Evolutionary conservation across 2,329 filamentous ascomycete species (phyloP).

Genomic region (Penicillium sp.): DNA sequence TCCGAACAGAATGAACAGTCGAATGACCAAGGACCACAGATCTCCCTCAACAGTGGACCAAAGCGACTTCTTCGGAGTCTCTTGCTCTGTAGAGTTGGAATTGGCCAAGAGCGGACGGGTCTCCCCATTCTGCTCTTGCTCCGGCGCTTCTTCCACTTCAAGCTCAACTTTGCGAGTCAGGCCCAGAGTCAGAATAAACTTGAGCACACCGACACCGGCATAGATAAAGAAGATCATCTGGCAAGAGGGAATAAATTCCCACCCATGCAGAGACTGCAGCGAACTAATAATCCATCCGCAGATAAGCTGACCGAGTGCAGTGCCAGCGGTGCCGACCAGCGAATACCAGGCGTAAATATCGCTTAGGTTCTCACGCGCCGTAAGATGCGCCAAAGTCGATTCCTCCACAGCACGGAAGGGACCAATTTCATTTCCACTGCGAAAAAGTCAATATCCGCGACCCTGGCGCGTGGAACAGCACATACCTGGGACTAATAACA

Average conservation of each 20-base stretch:
- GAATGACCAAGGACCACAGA: constrained; percentile 32
- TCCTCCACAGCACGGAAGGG: constrained; percentile 68
- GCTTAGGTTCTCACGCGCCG: constrained; percentile 53
- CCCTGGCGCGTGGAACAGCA: background rate
- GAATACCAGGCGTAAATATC: constrained; percentile 68
- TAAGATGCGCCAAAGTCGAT: constrained; percentile 62
- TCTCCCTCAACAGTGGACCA: constrained; percentile 59
- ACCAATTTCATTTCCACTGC: constrained; percentile 62
- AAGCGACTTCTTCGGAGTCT: constrained; percentile 37
- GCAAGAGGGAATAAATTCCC: constrained; percentile 52
- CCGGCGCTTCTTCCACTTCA: constrained; percentile 27
- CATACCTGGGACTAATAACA: constrained; percentile 57
- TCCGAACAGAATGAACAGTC: constrained; percentile 66
- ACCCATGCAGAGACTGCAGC: constrained; percentile 46
- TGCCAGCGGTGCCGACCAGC: constrained; percentile 56
- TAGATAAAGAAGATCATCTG: constrained; percentile 59
- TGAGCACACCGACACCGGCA: constrained; percentile 57
- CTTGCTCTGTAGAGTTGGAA: constrained; percentile 3
- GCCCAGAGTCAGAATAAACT: constrained; percentile 53
- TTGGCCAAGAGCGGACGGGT: constrained; percentile 37
- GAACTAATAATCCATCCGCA: constrained; percentile 61
- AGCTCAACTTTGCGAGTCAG: constrained; percentile 52
- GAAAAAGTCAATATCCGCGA: background rate
- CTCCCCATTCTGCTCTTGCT: constrained; percentile 29
- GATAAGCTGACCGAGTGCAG: constrained; percentile 59